Evolutionary conservation across 768 basidiomycete genomes (phyloP).

Genomic region (Collybia sordida): DNA sequence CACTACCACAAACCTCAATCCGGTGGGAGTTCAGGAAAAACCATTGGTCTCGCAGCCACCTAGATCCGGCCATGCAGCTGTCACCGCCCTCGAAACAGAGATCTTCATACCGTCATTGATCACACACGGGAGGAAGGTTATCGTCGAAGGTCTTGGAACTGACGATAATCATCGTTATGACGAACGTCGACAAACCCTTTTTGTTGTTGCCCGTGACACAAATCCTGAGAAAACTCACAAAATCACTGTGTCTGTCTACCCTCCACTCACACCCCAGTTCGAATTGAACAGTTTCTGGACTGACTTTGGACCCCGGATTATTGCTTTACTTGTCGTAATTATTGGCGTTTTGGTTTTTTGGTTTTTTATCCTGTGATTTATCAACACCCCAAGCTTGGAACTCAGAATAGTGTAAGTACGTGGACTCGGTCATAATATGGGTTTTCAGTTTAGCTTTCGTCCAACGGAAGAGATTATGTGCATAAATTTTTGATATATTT

Average conservation of each 20-base stretch:
- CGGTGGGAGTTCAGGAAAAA: slow-evolving; percentile 10
- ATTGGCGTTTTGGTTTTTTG: slow-evolving; percentile 15
- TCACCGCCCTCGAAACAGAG: slow-evolving; percentile 71
- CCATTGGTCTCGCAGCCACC: slow-evolving; percentile 34
- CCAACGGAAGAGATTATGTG: too few species aligned
- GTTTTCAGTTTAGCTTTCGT: too few species aligned
- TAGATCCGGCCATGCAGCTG: slow-evolving; percentile 31
- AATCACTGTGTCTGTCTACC: slow-evolving; percentile 54
- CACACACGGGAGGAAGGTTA: slow-evolving; percentile 52
- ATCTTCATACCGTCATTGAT: slow-evolving; percentile 74
- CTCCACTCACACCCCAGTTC: slow-evolving; percentile 51
- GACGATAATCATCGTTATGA: slow-evolving; percentile 61
- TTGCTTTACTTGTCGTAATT: slow-evolving; percentile 16
- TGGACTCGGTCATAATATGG: too few species aligned
- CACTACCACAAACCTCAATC: slow-evolving; percentile 19
- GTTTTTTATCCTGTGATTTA: not conserved
- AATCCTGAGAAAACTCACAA: slow-evolving; percentile 46
- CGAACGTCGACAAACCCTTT: slow-evolving; percentile 70
- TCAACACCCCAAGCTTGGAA: not conserved
- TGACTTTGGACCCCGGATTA: slow-evolving; percentile 41
- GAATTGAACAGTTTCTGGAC: slow-evolving; percentile 63
- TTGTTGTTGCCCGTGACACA: slow-evolving; percentile 48
- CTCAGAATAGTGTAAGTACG: too few species aligned
- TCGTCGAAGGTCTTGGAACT: slow-evolving; percentile 53
- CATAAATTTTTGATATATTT: too few species aligned